These are phyloP conservation scores for Pigoraptor vietnamica DNA, from an alignment of 78 protist genomes.

Conservation along the genomic window DNA sequence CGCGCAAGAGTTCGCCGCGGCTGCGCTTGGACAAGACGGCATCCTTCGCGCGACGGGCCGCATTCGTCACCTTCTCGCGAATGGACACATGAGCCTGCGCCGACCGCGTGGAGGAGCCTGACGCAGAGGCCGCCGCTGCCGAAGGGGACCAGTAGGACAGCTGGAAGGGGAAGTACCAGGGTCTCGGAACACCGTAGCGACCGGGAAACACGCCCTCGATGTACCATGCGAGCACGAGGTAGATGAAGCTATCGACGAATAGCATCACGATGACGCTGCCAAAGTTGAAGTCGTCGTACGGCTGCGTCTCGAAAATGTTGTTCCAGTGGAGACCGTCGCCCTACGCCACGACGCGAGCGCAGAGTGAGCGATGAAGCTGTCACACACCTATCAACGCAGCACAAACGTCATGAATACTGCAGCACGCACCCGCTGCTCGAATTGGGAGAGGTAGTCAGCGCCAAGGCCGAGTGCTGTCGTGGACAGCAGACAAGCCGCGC, in stretches of 20 bases:
- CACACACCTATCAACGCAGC: background rate
- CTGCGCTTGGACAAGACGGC: background rate
- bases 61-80: background rate
- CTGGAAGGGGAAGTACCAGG: constrained; percentile 39
- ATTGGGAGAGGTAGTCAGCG: background rate
- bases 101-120: background rate
- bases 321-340: constrained; percentile 5
- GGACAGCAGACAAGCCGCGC: background rate
- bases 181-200: constrained; percentile 44
- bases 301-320: background rate
- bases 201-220: constrained; percentile 71
- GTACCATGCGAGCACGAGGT: constrained; percentile 50
- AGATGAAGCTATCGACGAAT: constrained; percentile 41
- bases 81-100: background rate
- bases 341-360: background rate
- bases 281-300: background rate
- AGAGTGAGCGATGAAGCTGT: background rate
- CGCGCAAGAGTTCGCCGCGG: too few species aligned
- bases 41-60: background rate
- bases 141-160: constrained; percentile 41
- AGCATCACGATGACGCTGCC: constrained; percentile 33
- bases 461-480: background rate
- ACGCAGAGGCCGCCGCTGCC: background rate
- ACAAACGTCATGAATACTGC: background rate
- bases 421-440: background rate